Conservation (phyloP, 1,284 basidiomycete species). For the Thelephora terrestris region DNA sequence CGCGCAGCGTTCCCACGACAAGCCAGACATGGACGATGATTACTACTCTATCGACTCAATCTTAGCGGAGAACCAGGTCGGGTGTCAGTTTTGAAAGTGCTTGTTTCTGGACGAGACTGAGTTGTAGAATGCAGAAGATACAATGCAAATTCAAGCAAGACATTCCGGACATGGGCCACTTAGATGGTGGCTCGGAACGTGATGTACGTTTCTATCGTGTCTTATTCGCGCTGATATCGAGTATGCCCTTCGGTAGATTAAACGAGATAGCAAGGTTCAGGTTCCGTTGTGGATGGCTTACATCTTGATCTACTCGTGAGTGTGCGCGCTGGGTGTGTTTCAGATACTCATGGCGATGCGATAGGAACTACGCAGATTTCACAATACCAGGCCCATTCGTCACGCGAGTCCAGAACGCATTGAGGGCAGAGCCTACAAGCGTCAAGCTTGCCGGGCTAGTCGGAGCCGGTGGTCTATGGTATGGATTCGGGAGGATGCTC, state of each 20-base stretch:
- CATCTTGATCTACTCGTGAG: slow-evolving; percentile 75
- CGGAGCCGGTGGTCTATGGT: slow-evolving; percentile 84
- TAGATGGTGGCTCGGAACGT: slow-evolving; percentile 73
- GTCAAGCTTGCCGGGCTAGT: slow-evolving; percentile 74
- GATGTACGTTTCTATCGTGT: slow-evolving; percentile 41
- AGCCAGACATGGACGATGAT: slow-evolving; percentile 61
- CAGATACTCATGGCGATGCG: slow-evolving; percentile 2
- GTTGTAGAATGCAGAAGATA: slow-evolving; percentile 51
- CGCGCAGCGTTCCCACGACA: not conserved
- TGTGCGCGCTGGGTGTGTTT: slow-evolving; percentile 39
- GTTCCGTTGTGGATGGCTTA: slow-evolving; percentile 84
- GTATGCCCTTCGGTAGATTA: slow-evolving; percentile 41
- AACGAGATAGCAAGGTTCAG: slow-evolving; percentile 60
- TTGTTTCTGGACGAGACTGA: not conserved
- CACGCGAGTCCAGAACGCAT: slow-evolving; percentile 67
- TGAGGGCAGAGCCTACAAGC: slow-evolving; percentile 75
- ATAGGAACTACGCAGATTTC: slow-evolving; percentile 79
- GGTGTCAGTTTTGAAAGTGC: slow-evolving; percentile 5
- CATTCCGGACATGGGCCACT: slow-evolving; percentile 79
- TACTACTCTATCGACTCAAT: slow-evolving; percentile 86
- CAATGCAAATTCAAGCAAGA: slow-evolving; percentile 83
- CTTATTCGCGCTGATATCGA: not conserved
- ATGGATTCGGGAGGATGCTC: slow-evolving; percentile 77
- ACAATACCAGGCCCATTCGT: slow-evolving; percentile 71
- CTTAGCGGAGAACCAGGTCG: slow-evolving; percentile 80